phyloP scores from a whole-genome alignment of 2,329 filamentous ascomycete species.

The Hawksworthiomyces lignivorus region DNA sequence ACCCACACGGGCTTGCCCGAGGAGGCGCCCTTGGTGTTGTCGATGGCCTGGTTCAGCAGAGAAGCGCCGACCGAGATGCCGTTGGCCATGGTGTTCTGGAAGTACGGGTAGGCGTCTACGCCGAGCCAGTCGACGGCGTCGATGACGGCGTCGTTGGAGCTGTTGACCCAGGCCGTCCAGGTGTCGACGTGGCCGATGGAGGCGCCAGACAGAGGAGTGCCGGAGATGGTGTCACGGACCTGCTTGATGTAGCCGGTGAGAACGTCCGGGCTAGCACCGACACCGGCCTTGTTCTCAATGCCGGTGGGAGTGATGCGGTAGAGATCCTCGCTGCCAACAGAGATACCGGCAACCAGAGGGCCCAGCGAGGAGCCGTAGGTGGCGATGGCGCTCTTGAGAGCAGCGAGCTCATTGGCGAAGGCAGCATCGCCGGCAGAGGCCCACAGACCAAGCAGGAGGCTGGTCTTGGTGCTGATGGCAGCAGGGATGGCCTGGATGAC shows the following conservation, averaged over 20 bases:
- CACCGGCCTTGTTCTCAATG: constrained; percentile 50
- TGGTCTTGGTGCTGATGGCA: constrained; percentile 71
- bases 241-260: constrained; percentile 64
- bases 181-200: constrained; percentile 81
- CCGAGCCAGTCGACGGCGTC: constrained; percentile 70
- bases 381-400: constrained; percentile 60
- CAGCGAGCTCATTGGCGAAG: constrained; percentile 66
- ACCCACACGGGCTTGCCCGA: constrained; percentile 71
- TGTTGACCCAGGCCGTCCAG: constrained; percentile 73
- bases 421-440: constrained; percentile 56
- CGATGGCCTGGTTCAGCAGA: constrained; percentile 62
- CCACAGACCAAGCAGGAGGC: constrained; percentile 78
- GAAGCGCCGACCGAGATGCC: constrained; percentile 53
- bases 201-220: constrained; percentile 49
- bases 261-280: constrained; percentile 52
- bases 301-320: constrained; percentile 72
- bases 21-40: constrained; percentile 49
- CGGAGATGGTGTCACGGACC: constrained; percentile 55
- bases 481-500: constrained; percentile 71
- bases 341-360: constrained; percentile 68
- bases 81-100: constrained; percentile 62
- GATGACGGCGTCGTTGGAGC: constrained; percentile 62
- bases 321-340: constrained; percentile 78
- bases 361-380: constrained; percentile 61
- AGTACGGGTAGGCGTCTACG: constrained; percentile 81